Evolutionary conservation across 208 protist genomes (phyloP), one percentile per base, ranked within the genome.

Genomic region (Herpetomonas tarakana): DNA sequence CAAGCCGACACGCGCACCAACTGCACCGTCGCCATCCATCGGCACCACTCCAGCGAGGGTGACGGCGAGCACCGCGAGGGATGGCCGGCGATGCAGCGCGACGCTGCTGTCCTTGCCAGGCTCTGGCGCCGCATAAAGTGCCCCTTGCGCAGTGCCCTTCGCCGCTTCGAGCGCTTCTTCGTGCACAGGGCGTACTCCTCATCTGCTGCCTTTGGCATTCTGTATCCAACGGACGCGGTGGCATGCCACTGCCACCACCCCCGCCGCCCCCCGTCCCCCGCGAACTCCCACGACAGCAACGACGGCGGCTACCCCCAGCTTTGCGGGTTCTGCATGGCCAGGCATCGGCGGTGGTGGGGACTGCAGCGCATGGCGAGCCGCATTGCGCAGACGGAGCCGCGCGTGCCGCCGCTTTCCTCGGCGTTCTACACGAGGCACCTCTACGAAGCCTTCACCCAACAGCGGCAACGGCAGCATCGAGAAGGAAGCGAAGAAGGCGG

Each of bases 301-400:
- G 44, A 11, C 19, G 44, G 44, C 9, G 16, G 44, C 3, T 4
- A 4, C 16, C 19, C 19, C 4, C 44, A 49, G 9, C 44, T 11
- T 4, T 49, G 44, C 44, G 44, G 44, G 9, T 18, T 11, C 16
- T 49, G 44, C 44, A 4, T 11, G 11, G 44, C 9, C 3, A 4
- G 44, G 44, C 44, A 49, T 18, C 44, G 44, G 19, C 19, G 44
- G 44, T 49, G 44, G 44, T 49, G 44, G 44, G 44, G 16, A 6
- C 16, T 22, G 44, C 44, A 49, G 44, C 44, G 44, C 16, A 4
- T 4, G 16, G 44, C 19, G 16, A 49, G 16, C 4, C 9, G 44
- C 3, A 49, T 18, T 7, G 44, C 44, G 44, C 44, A 49, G 19
- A 22, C 9, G 16, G 44, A 49, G 3, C 44, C 44, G 44, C 44